Percentiles rank a stretch among this genome's conserved stretches.
Evolutionary conservation across 106 monocot genomes (phyloP).

Genomic region (Agapanthus africanus): DNA sequence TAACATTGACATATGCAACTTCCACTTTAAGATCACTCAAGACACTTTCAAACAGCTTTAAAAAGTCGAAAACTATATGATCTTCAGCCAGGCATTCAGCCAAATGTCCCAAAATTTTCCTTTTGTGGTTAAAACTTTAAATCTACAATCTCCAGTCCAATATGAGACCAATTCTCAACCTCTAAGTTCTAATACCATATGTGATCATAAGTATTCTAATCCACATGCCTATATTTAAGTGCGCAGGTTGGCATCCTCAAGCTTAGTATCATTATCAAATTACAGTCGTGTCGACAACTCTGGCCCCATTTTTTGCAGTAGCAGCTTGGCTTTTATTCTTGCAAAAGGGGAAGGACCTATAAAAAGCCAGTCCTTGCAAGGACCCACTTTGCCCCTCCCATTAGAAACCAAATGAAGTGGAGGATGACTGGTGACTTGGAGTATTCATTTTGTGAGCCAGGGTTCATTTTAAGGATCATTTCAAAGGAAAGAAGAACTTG

Average conservation of each 20-base stretch:
- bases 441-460: background rate
- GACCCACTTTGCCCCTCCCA: background rate
- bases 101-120: background rate
- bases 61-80: background rate
- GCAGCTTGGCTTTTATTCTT: background rate
- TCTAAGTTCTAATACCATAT: background rate
- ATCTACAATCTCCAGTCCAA: background rate
- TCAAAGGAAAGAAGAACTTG: background rate
- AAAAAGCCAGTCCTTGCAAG: background rate
- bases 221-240: background rate
- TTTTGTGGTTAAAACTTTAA: background rate
- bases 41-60: background rate
- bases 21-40: background rate
- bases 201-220: background rate
- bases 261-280: background rate
- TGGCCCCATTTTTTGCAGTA: background rate
- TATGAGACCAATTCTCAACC: background rate
- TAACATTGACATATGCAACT: no score
- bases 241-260: background rate
- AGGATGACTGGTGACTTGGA: background rate
- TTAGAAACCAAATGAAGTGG: background rate
- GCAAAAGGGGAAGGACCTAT: background rate
- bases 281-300: background rate
- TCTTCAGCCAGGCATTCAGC: background rate
- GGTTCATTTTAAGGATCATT: background rate